These are phyloP conservation scores for Scheffersomyces cryptocercus DNA, from an alignment of 1,139 yeast genomes.

Conservation along the genomic window DNA sequence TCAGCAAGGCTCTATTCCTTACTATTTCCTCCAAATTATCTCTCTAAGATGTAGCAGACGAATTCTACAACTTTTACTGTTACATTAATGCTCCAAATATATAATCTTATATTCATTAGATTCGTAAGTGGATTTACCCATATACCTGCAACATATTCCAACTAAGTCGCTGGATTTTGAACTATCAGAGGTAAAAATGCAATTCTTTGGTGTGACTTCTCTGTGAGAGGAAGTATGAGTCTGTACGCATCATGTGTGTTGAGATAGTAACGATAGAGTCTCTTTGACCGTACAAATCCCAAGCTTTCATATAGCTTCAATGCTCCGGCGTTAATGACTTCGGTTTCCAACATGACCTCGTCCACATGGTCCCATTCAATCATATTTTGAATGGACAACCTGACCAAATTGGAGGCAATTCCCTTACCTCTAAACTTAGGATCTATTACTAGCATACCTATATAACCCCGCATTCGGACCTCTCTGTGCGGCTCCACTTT, in stretches of 20 bases:
- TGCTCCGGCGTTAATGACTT: slow-evolving; percentile 79
- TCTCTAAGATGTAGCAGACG: too few relatives aligned
- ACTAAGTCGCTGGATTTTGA: too few relatives aligned
- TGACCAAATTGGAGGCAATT: slow-evolving; percentile 73
- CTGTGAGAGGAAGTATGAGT: slow-evolving; percentile 41
- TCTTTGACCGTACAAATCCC: slow-evolving; percentile 81
- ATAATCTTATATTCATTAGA: background rate
- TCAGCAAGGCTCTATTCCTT: too few relatives aligned
- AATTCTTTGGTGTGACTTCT: slow-evolving; percentile 29
- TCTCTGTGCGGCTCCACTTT: slow-evolving; percentile 79
- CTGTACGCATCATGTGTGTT: slow-evolving; percentile 93
- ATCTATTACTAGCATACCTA: slow-evolving; percentile 93
- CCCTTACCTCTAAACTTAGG: slow-evolving; percentile 72
- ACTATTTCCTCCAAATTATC: too few relatives aligned
- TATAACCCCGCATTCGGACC: slow-evolving; percentile 78
- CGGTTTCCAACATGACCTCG: slow-evolving; percentile 90
- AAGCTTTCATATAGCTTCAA: slow-evolving; percentile 76
- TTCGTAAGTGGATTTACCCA: background rate
- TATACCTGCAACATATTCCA: too few relatives aligned
- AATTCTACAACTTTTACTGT: too few relatives aligned
- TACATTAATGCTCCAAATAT: background rate
- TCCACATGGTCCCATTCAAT: slow-evolving; percentile 61
- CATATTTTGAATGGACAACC: slow-evolving; percentile 67
- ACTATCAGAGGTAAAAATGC: slow-evolving; percentile 29
- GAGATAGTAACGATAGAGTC: slow-evolving; percentile 82